phyloP scores from a whole-genome alignment of 2,329 filamentous ascomycete species.

The Anthostomella pinea region DNA sequence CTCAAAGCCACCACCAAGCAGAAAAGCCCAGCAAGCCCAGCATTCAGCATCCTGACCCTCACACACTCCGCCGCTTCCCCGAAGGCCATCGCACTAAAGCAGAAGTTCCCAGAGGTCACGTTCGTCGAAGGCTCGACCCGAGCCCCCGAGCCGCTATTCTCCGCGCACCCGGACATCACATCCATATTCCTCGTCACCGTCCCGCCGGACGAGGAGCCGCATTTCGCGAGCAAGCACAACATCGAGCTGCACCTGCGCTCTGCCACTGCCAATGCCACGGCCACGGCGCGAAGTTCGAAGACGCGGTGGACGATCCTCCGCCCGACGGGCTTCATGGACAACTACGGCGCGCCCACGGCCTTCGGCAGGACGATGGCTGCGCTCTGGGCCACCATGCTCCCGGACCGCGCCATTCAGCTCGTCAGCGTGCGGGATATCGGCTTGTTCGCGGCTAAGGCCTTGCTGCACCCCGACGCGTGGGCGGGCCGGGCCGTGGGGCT shows the following conservation, averaged over 20 bases:
- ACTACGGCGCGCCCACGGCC: constrained; percentile 32
- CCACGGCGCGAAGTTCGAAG: constrained; percentile 13
- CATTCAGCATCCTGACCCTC: constrained; percentile 33
- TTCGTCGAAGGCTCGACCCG: constrained; percentile 35
- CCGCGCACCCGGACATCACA: constrained; percentile 28
- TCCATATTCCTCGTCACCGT: constrained; percentile 34
- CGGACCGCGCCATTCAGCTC: constrained; percentile 34
- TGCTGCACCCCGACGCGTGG: constrained; percentile 28
- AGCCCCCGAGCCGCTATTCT: constrained; percentile 34
- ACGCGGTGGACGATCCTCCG: constrained; percentile 39
- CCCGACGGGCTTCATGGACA: constrained; percentile 41
- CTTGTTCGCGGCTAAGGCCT: constrained; percentile 33
- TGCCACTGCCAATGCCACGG: constrained; percentile 22
- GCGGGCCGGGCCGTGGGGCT: constrained; percentile 32
- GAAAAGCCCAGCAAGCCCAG: constrained; percentile 22
- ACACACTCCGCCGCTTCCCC: constrained; percentile 25
- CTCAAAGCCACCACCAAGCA: constrained; percentile 10
- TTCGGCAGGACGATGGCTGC: constrained; percentile 32
- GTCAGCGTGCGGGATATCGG: constrained; percentile 39
- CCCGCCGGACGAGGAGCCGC: constrained; percentile 40
- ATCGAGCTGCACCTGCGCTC: constrained; percentile 55
- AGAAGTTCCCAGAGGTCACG: constrained; percentile 24
- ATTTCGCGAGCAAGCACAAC: constrained; percentile 57
- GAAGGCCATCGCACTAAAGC: constrained; percentile 29
- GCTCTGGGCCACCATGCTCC: constrained; percentile 30